Conservation (phyloP, 345 rosid species). For the Arabidopsis thaliana region TAIR10.1 NC_003070.9:8695501-8696000, state of each 20-base stretch:
- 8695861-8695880: conserved; percentile 4
- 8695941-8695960: conserved; percentile 20
- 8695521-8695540: no score
- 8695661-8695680: neutral
- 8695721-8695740: neutral
- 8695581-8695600: no score
- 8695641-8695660: no score
- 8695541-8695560: no score
- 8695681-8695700: neutral
- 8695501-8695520: no score
- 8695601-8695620: no score
- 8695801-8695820: neutral
- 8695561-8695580: no score
- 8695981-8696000: neutral
- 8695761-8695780: neutral
- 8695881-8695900: conserved; percentile 7
- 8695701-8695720: neutral
- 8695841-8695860: conserved; percentile 8
- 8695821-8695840: neutral
- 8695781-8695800: neutral
- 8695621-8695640: no score
- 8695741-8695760: neutral
- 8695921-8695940: conserved; percentile 5
- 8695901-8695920: conserved; percentile 6
- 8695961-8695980: conserved; percentile 9